Base-by-base conservation (phyloP, 202 grass and related monocot species). In the Schoenoplectus tabernaemontani region DNA sequence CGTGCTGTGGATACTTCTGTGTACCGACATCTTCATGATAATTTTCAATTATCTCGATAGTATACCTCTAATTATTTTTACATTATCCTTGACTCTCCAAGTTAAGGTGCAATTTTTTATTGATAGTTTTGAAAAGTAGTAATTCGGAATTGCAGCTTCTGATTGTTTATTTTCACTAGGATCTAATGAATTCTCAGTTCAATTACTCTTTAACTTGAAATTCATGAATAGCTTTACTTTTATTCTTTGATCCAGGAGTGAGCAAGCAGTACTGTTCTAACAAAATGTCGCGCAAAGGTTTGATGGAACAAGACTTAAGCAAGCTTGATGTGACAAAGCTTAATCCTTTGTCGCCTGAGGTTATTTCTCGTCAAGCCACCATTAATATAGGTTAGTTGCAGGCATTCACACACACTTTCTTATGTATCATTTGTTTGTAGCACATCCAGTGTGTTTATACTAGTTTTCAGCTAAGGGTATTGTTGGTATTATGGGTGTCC, bases 271-370 rank as follows among this genome's bases (percentile, higher is more conserved):
- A 69, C 7, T 20, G 30, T 75, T 56, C 71, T 75, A 22, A 50
- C 47, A 96, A 87, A 57, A 96, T 96, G 92, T 88, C 89, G 7
- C 89, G 87, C 47, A 88, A 90, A 53, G 92, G 92, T 47, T 85
- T 96, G 51, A 96, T 92, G 92, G 87, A 96, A 47, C 92, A 96
- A 83, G 92, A 96, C 70, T 70, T 96, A 47, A 96, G 85, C 69
- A 96, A 92, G 82, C 89, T 96, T 22, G 92, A 96, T 0, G 85
- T 96, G 20, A 88, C 83, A 3, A 92, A 90, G 80, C 92, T 96
- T 15, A 83, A 92, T 78, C 89, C 92, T 4, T 15, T 96, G 61
- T 96, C 89, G 2, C 92, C 92, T 26, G 92, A 96, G 65, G 89
- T 96, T 62, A 96, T 96, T 62, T 96, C 92, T 42, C 87, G 89